phyloP scores from a whole-genome alignment of 306 rosid genomes.

The Betula pendula region DNA sequence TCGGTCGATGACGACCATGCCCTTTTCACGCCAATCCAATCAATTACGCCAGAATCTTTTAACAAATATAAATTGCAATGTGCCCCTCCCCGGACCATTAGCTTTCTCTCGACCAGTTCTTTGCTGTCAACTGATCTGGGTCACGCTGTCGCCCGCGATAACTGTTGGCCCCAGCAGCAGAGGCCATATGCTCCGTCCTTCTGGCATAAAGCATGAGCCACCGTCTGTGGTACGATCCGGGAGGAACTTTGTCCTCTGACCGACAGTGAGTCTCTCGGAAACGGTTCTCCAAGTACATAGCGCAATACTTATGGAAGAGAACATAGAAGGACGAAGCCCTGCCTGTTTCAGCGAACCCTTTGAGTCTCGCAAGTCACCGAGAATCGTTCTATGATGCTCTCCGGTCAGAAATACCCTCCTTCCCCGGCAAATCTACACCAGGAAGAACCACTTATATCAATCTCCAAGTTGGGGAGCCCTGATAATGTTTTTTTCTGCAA shows the following conservation, averaged over 20 bases:
- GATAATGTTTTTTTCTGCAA: conserved; percentile 19
- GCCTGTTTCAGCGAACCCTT: conserved; percentile 3
- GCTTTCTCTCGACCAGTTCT: conserved; percentile 11
- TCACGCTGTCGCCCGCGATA: conserved; percentile 4
- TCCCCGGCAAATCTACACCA: conserved; percentile 9
- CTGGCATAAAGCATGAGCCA: conserved; percentile 21
- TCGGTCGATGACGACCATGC: not conserved
- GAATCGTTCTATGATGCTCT: conserved; percentile 11
- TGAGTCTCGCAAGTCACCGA: conserved; percentile 2
- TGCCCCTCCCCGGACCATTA: conserved; percentile 29
- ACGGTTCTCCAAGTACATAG: not conserved
- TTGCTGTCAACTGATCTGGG: conserved; percentile 19
- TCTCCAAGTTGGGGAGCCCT: conserved; percentile 20
- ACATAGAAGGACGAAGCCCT: not conserved
- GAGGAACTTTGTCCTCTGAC: not conserved
- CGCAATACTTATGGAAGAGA: conserved; percentile 6
- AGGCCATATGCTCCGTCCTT: conserved; percentile 3
- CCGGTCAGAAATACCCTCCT: not conserved
- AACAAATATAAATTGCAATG: conserved; percentile 14
- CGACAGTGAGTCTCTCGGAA: not conserved
- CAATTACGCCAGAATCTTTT: conserved; percentile 17
- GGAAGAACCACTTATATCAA: not conserved
- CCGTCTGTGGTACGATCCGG: conserved; percentile 16
- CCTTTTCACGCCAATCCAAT: conserved; percentile 18
- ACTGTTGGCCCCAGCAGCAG: not conserved